Percentiles rank a stretch among this genome's conserved stretches.
Evolutionary conservation across 192 early-diverging fungal genomes (phyloP).

Genomic region (Coemansia sp.): DNA sequence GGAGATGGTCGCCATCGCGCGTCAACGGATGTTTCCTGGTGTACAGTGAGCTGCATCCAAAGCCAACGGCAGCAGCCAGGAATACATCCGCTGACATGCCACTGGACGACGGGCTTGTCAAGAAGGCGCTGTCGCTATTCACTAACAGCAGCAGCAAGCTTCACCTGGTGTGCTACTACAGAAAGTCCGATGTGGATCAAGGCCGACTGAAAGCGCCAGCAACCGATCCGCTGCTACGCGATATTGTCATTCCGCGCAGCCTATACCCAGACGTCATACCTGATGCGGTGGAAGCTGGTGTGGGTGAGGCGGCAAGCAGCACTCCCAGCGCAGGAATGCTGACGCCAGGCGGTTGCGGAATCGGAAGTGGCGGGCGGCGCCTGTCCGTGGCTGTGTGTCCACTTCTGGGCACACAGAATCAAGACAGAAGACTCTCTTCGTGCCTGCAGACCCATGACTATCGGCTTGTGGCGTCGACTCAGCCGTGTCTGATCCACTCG

Average conservation of each 20-base stretch:
- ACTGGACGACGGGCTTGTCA: conserved; percentile 72
- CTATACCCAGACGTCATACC: conserved; percentile 73
- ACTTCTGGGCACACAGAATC: neutral
- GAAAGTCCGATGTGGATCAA: conserved; percentile 64
- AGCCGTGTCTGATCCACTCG: neutral
- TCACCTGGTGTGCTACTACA: conserved; percentile 85
- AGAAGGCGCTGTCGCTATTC: conserved; percentile 80
- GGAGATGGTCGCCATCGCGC: conserved; percentile 82
- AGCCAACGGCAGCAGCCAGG: conserved; percentile 16
- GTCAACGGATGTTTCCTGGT: conserved; percentile 82
- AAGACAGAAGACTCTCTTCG: neutral
- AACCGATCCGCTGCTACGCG: conserved; percentile 59
- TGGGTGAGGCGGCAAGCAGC: conserved; percentile 1
- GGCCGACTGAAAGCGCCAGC: conserved; percentile 63
- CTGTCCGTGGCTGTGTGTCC: neutral
- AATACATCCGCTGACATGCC: conserved; percentile 18
- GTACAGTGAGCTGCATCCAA: conserved; percentile 76
- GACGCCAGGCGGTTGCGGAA: neutral
- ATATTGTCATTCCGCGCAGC: conserved; percentile 65
- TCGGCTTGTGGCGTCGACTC: neutral
- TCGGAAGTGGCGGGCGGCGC: too few species aligned
- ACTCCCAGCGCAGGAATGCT: neutral
- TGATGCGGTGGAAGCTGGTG: conserved; percentile 14
- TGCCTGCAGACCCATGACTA: neutral
- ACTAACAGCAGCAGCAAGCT: conserved; percentile 75